Evolutionary conservation across 2,329 filamentous ascomycete genomes (phyloP).

Genomic region (Fusarium equiseti): DNA sequence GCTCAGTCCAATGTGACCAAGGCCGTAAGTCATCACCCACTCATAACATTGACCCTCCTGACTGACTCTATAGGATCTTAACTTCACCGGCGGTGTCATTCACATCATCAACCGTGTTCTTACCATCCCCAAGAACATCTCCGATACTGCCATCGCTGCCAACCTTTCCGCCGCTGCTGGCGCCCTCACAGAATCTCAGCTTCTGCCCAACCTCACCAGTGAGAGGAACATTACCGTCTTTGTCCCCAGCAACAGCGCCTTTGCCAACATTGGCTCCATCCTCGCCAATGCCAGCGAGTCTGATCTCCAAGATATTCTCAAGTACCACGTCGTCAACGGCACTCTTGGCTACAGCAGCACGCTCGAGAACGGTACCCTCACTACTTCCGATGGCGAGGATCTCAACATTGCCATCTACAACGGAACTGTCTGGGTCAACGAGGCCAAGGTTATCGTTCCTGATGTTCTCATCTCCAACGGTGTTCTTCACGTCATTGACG

Average conservation of each 20-base stretch:
- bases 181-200: constrained; percentile 44
- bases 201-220: constrained; percentile 42
- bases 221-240: constrained; percentile 67
- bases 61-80: constrained; percentile 52
- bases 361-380: constrained; percentile 44
- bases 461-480: constrained; percentile 67
- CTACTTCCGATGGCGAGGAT: constrained; percentile 47
- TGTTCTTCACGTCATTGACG: constrained; percentile 69
- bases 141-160: constrained; percentile 47
- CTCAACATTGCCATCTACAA: constrained; percentile 59
- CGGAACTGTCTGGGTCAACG: constrained; percentile 51
- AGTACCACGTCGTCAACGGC: constrained; percentile 72
- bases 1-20: constrained; percentile 54
- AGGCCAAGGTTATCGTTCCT: constrained; percentile 60
- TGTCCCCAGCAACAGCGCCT: constrained; percentile 69
- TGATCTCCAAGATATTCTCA: constrained; percentile 63
- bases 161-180: constrained; percentile 42
- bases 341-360: constrained; percentile 55
- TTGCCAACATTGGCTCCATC: constrained; percentile 65
- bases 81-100: constrained; percentile 60
- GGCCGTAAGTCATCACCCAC: constrained; percentile 38
- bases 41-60: not conserved
- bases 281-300: constrained; percentile 58
- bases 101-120: constrained; percentile 64
- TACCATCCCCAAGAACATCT: constrained; percentile 50